Percentiles rank a stretch among this genome's conserved stretches.
Conservation (phyloP, 495 filamentous ascomycete species). For the Penicillium parvum region DNA sequence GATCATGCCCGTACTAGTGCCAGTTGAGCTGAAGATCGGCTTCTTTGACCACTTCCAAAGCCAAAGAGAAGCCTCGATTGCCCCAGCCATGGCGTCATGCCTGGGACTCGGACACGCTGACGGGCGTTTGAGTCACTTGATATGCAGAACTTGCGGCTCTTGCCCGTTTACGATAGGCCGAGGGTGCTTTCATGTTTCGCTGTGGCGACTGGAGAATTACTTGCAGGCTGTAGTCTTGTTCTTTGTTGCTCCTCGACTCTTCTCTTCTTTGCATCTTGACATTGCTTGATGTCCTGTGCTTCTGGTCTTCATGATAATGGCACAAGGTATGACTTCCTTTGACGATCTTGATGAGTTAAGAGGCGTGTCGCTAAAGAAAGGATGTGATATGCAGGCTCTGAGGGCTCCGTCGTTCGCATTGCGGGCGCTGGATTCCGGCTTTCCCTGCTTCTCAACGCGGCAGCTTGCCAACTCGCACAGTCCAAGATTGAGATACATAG, state of each 20-base stretch:
- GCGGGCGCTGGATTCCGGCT: constrained; percentile 43
- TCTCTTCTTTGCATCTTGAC: constrained; percentile 1
- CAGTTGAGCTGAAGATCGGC: constrained; percentile 12
- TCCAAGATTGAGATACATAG: constrained; percentile 43
- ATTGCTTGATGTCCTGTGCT: neutral
- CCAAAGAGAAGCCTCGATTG: constrained; percentile 8
- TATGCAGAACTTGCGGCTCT: constrained; percentile 23
- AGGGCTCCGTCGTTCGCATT: constrained; percentile 30
- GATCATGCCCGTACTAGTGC: constrained; percentile 4
- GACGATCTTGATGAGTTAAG: neutral
- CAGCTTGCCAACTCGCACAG: constrained; percentile 39
- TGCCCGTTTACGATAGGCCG: neutral
- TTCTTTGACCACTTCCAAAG: constrained; percentile 9
- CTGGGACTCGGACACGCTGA: constrained; percentile 8
- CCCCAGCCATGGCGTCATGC: constrained; percentile 22
- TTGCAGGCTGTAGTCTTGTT: neutral
- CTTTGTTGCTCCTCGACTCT: constrained; percentile 1
- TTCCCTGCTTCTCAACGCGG: constrained; percentile 41
- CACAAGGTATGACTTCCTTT: constrained; percentile 12
- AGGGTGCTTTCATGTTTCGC: constrained; percentile 1
- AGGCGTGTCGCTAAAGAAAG: constrained; percentile 1
- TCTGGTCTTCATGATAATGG: constrained; percentile 11
- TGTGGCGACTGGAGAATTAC: constrained; percentile 8
- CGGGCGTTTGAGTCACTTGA: constrained; percentile 25
- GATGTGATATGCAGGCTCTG: constrained; percentile 11